These are phyloP conservation scores for Rachicladosporium sp. DNA, from an alignment of 2,329 filamentous ascomycete genomes.

Conservation along the genomic window DNA sequence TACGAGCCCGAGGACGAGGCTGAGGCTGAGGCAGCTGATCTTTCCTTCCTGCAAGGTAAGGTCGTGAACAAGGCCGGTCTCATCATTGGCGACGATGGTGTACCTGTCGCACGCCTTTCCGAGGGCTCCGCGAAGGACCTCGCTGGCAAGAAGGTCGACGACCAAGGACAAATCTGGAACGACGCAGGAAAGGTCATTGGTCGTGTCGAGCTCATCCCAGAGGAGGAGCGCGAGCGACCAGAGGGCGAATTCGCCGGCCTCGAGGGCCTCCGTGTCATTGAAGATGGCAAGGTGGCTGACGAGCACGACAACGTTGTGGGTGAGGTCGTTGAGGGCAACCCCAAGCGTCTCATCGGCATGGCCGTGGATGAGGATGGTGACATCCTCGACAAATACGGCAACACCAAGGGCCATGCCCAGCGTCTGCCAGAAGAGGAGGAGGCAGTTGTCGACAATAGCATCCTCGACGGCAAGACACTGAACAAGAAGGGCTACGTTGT, in stretches of 20 bases:
- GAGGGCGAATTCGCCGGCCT: conserved; percentile 40
- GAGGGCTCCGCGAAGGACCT: conserved; percentile 55
- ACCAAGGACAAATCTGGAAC: conserved; percentile 58
- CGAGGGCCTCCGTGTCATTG: conserved; percentile 35
- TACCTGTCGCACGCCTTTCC: conserved; percentile 49
- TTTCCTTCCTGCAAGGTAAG: conserved; percentile 35
- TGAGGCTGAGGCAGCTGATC: conserved; percentile 28
- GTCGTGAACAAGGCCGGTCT: conserved; percentile 39
- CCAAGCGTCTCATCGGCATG: conserved; percentile 47
- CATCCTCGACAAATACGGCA: conserved; percentile 49
- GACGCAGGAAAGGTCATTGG: conserved; percentile 61
- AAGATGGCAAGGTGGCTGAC: conserved; percentile 37
- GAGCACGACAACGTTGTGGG: conserved; percentile 41
- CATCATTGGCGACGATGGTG: conserved; percentile 38
- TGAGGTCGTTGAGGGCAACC: conserved; percentile 44
- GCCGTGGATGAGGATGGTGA: conserved; percentile 52
- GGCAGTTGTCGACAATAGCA: conserved; percentile 36
- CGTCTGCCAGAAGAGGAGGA: conserved; percentile 37
- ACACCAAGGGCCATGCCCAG: conserved; percentile 49
- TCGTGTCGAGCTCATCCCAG: conserved; percentile 53
- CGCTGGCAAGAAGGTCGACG: conserved; percentile 57
- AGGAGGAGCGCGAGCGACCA: conserved; percentile 47
- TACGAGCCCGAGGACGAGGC: conserved; percentile 45
- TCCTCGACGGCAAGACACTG: conserved; percentile 40
- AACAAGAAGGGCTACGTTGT: conserved; percentile 50